A percentile compares a stretch with the other conserved stretches of the same genome.
These are phyloP conservation scores for Zygoascus tannicola DNA, from an alignment of 805 yeast genomes.

Conservation along the genomic window DNA sequence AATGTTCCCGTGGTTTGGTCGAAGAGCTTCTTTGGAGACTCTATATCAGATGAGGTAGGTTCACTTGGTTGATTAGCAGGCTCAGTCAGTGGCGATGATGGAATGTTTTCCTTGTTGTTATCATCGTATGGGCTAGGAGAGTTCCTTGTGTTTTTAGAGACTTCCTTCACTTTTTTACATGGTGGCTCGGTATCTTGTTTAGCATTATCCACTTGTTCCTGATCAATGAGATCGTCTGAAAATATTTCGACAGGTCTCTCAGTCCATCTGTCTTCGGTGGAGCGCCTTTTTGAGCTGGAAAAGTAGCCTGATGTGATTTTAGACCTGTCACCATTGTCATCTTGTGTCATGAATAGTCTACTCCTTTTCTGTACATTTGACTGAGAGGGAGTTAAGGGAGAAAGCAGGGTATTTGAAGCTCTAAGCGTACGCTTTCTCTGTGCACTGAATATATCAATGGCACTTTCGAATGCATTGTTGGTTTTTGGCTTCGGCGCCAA, in stretches of 20 bases:
- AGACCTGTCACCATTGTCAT: not conserved
- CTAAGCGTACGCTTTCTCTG: not conserved
- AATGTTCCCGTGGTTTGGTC: not conserved
- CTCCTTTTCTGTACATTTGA: not conserved
- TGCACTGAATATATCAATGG: not conserved
- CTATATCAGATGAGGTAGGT: not conserved
- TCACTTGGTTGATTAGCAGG: too few species aligned
- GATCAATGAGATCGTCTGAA: too few species aligned
- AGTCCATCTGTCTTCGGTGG: too few species aligned
- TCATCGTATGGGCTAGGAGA: too few species aligned
- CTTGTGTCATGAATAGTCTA: not conserved
- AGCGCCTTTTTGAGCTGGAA: not conserved
- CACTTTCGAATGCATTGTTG: not conserved
- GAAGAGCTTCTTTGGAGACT: not conserved
- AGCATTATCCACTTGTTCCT: too few species aligned
- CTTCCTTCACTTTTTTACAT: too few species aligned
- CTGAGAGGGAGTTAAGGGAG: not conserved
- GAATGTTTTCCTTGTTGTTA: too few species aligned
- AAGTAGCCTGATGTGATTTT: not conserved
- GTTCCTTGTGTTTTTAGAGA: too few species aligned
- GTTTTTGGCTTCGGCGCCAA: not conserved
- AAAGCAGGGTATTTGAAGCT: not conserved
- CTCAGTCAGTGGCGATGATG: too few species aligned
- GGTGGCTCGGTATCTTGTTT: too few species aligned
- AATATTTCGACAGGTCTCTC: too few species aligned